These are phyloP conservation scores for Colletotrichum limetticola DNA, from an alignment of 2,329 filamentous ascomycete genomes.

Conservation along the genomic window DNA sequence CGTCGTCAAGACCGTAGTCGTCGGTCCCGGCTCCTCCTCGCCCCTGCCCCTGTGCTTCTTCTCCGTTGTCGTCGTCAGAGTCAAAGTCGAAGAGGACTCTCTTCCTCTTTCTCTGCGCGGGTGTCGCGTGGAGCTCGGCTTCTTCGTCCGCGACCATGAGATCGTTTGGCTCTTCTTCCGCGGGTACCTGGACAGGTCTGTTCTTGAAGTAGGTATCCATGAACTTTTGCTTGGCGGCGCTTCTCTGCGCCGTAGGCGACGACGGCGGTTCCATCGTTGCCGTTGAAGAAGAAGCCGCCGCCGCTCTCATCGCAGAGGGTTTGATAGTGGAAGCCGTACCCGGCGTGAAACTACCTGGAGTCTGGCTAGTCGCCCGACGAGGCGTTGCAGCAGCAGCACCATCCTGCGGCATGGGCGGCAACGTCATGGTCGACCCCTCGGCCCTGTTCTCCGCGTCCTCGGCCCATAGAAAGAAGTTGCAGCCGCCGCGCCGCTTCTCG, in stretches of 20 bases:
- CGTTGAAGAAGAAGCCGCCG: slow-evolving; percentile 35
- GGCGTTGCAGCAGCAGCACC: neutral
- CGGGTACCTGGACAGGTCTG: neutral
- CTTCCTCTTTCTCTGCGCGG: slow-evolving; percentile 43
- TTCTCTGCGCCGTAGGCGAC: slow-evolving; percentile 25
- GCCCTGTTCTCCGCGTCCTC: slow-evolving; percentile 45
- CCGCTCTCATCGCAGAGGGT: neutral
- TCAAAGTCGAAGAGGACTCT: slow-evolving; percentile 39
- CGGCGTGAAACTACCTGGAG: slow-evolving; percentile 35
- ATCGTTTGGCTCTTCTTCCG: neutral
- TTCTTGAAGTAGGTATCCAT: slow-evolving; percentile 18
- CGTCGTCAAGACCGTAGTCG: slow-evolving; percentile 43
- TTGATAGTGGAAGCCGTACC: slow-evolving; percentile 1
- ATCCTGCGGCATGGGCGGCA: slow-evolving; percentile 24
- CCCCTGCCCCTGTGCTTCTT: slow-evolving; percentile 21
- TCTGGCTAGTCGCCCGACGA: neutral
- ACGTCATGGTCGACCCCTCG: slow-evolving; percentile 14
- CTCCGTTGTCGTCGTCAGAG: slow-evolving; percentile 38
- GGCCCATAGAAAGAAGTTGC: slow-evolving; percentile 58
- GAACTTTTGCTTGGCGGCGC: slow-evolving; percentile 34
- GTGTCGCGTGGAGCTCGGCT: slow-evolving; percentile 30
- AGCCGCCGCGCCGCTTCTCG: slow-evolving; percentile 43
- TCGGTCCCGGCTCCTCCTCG: neutral
- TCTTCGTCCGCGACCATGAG: neutral
- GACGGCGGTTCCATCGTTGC: slow-evolving; percentile 39